Base-by-base conservation (phyloP, 106 monocot genomes). In the Dendrobium chrysotoxum region DNA sequence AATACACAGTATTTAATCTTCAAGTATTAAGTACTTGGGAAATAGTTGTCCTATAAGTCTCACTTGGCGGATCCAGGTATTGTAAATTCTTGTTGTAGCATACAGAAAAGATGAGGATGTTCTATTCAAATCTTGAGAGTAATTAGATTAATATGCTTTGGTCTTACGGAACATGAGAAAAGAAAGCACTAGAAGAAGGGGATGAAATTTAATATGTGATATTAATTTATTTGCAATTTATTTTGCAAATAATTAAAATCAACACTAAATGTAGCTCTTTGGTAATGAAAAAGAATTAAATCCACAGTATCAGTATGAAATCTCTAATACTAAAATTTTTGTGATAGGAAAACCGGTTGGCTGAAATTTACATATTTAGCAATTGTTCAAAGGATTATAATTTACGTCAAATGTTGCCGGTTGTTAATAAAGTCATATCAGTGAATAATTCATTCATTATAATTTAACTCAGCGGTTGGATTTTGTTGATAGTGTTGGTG, bases 81-180 rank as follows among this genome's bases (percentile, higher is more conserved):
- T 61, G 50, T 61, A 61, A 61, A 61, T 7, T 61, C 4, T n/a
- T 61, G 61, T 61, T 61, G n/a, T 61, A 11, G 4, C 21, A 23
- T 61, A 61, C n/a, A 61, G 11, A 50, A 61, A 70, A 31, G 10
- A 35, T 35, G 70, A 70, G 35, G 28, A 35, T 70, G 70, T 35
- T 70, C 31, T 31, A 31, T 35, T 31, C 16, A 70, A 16, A 13
- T 12, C 16, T 35, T 70, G 35, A 1, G 12, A 35, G 35, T 70
- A 67, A 12, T 67, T 70, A 13, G 35, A 70, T 70, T 70, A 16
- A 70, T 70, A 38, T 70, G 30, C 35, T 70, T 70, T 70, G 70
- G 70, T 31, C 12, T n/a, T 35, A 35, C 70, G 13, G 70, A 70
- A 13, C 25, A 31, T 70, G 28, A 23, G 31, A 31, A 35, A 35